Evolutionary conservation across 148 eudicot species (phyloP).

Genomic region (Silene conica): DNA sequence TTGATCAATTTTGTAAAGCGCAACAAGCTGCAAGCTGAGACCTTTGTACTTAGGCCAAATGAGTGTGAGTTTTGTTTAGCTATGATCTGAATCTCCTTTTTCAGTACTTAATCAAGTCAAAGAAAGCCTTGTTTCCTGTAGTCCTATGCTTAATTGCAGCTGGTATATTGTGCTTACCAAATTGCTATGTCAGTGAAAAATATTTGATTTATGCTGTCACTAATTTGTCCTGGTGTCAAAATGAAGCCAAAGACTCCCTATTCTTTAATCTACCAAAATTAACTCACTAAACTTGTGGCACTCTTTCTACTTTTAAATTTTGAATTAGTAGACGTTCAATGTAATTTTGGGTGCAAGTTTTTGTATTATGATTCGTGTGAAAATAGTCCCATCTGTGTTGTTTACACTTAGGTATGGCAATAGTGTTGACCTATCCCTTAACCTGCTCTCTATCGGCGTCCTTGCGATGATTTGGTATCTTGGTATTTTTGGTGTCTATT

Average conservation of each 20-base stretch:
- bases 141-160: background rate
- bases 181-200: too few relatives aligned
- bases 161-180: background rate
- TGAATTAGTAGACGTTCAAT: too few relatives aligned
- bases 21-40: conserved; percentile 65
- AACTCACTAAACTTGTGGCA: background rate
- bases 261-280: background rate
- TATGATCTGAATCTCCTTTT: background rate
- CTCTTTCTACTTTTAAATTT: background rate
- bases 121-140: background rate
- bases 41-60: conserved; percentile 65
- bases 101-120: background rate
- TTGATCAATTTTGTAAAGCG: conserved; percentile 66
- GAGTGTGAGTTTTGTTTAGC: conserved; percentile 59
- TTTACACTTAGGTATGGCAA: background rate
- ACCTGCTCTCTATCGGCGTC: too few relatives aligned
- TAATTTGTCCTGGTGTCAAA: too few relatives aligned
- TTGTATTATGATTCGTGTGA: too few relatives aligned
- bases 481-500: background rate
- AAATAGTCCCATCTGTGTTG: background rate
- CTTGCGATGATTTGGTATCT: background rate
- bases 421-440: background rate
- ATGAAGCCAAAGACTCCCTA: background rate
- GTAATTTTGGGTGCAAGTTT: too few relatives aligned
- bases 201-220: too few relatives aligned